Conservation (phyloP, 2,329 filamentous ascomycete genomes). For the Trichophaea hybrida region DNA sequence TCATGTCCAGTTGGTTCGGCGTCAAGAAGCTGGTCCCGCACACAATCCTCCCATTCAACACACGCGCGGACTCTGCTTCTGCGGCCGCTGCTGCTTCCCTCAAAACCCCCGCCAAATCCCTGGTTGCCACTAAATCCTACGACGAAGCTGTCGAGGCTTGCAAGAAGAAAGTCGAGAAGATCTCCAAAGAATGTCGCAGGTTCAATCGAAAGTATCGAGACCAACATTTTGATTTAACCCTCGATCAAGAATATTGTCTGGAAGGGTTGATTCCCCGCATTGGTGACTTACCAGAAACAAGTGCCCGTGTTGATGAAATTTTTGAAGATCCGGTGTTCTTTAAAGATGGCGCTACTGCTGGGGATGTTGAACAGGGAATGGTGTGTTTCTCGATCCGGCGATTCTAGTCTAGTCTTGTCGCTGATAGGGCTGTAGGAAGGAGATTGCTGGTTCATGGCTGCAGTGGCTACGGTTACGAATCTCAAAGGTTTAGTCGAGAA, state of each 20-base stretch:
- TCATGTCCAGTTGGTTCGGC: not conserved
- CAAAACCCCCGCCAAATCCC: slow-evolving; percentile 1
- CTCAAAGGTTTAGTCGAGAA: slow-evolving; percentile 56
- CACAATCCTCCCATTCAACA: slow-evolving; percentile 12
- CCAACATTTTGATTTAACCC: slow-evolving; percentile 55
- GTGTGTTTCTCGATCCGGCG: not conserved
- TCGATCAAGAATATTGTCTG: slow-evolving; percentile 36
- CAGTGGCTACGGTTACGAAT: slow-evolving; percentile 61
- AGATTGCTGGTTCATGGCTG: slow-evolving; percentile 78
- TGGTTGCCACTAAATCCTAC: slow-evolving; percentile 30
- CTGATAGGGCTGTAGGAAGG: slow-evolving; percentile 37
- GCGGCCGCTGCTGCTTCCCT: slow-evolving; percentile 4
- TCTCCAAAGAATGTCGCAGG: slow-evolving; percentile 51
- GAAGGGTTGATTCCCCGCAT: slow-evolving; percentile 34
- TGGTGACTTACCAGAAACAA: slow-evolving; percentile 9
- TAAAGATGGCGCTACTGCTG: slow-evolving; percentile 59
- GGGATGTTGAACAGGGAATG: slow-evolving; percentile 53
- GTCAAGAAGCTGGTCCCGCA: not conserved
- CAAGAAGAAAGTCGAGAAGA: slow-evolving; percentile 39
- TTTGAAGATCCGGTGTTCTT: slow-evolving; percentile 66
- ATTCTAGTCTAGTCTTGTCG: not conserved
- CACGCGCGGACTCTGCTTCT: slow-evolving; percentile 6
- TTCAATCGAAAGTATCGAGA: slow-evolving; percentile 68
- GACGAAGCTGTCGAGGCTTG: slow-evolving; percentile 23
- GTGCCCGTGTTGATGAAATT: slow-evolving; percentile 38